A percentile compares a stretch with the other conserved stretches of the same genome.
These are phyloP conservation scores for Amorphotheca resinae DNA, from an alignment of 495 filamentous ascomycete species.

Conservation along the genomic window DNA sequence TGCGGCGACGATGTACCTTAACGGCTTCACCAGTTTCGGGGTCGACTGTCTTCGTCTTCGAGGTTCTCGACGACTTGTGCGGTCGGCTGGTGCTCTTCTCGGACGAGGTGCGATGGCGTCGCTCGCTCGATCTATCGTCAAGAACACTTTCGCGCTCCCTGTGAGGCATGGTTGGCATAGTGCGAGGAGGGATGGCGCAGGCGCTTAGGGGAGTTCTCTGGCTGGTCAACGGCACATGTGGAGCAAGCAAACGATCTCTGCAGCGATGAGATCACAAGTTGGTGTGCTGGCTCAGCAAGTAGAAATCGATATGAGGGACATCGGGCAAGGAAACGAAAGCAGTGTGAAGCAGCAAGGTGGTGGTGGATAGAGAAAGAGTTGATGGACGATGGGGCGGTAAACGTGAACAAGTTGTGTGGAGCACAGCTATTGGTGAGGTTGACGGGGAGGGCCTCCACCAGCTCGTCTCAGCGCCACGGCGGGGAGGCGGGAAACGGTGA, in stretches of 20 bases:
- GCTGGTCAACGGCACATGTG: slow-evolving; percentile 1
- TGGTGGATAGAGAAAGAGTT: neutral
- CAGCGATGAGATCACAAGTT: neutral
- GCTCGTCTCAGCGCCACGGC: no score
- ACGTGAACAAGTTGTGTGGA: neutral
- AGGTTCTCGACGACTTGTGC: slow-evolving; percentile 18
- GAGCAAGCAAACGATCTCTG: neutral
- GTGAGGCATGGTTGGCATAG: slow-evolving; percentile 12
- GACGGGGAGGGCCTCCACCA: no score
- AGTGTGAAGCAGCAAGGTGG: neutral
- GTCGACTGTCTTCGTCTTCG: slow-evolving; percentile 18
- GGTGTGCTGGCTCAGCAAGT: neutral
- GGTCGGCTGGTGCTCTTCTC: slow-evolving; percentile 20
- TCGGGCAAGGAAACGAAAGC: neutral
- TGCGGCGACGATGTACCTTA: slow-evolving; percentile 14
- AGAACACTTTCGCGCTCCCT: slow-evolving; percentile 15
- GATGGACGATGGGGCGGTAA: neutral
- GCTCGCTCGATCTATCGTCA: slow-evolving; percentile 19
- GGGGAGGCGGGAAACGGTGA: no score
- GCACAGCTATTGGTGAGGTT: neutral
- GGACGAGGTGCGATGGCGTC: slow-evolving; percentile 14
- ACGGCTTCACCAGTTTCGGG: slow-evolving; percentile 19
- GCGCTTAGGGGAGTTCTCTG: slow-evolving; percentile 13
- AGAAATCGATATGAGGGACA: neutral
- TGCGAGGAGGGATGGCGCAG: slow-evolving; percentile 3